Evolutionary conservation across 106 monocot species (phyloP).

Genomic region (Chionographis japonica): DNA sequence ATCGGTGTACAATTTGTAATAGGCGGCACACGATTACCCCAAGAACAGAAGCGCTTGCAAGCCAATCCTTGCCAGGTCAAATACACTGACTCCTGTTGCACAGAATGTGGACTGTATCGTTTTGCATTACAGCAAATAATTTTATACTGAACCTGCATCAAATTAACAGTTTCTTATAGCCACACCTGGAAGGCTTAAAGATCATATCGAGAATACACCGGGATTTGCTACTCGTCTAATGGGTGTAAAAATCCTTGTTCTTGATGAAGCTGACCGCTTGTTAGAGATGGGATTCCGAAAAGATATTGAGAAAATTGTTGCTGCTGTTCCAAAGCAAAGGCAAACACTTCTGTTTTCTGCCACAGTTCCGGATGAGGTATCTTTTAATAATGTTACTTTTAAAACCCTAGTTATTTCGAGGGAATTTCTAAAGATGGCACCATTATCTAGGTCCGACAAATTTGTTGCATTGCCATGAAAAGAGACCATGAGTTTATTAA

Average conservation of each 20-base stretch:
- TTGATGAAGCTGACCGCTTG: slow-evolving; percentile 79
- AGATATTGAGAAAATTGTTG: slow-evolving; percentile 70
- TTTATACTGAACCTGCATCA: neutral
- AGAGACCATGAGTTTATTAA: slow-evolving; percentile 60
- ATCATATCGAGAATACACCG: slow-evolving; percentile 71
- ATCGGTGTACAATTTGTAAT: slow-evolving; percentile 64
- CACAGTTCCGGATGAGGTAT: slow-evolving; percentile 71
- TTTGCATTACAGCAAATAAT: neutral
- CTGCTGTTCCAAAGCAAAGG: slow-evolving; percentile 57
- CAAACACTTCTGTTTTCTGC: slow-evolving; percentile 87
- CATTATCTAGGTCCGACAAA: slow-evolving; percentile 53
- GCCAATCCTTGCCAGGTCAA: slow-evolving; percentile 68
- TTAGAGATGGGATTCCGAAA: slow-evolving; percentile 83
- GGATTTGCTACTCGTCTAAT: slow-evolving; percentile 54
- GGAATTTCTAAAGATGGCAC: neutral
- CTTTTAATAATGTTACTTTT: neutral
- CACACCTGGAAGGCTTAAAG: slow-evolving; percentile 74
- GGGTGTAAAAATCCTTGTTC: slow-evolving; percentile 58
- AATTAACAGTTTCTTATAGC: slow-evolving; percentile 64
- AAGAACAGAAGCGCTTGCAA: slow-evolving; percentile 60
- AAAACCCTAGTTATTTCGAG: neutral
- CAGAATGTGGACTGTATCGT: neutral
- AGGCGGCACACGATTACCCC: slow-evolving; percentile 57
- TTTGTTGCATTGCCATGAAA: slow-evolving; percentile 59
- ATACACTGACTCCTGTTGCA: neutral